Percentiles rank a stretch among this genome's conserved stretches.
phyloP scores from a whole-genome alignment of 2,329 filamentous ascomycete genomes.

The Sclerotinia sclerotiorum region DNA sequence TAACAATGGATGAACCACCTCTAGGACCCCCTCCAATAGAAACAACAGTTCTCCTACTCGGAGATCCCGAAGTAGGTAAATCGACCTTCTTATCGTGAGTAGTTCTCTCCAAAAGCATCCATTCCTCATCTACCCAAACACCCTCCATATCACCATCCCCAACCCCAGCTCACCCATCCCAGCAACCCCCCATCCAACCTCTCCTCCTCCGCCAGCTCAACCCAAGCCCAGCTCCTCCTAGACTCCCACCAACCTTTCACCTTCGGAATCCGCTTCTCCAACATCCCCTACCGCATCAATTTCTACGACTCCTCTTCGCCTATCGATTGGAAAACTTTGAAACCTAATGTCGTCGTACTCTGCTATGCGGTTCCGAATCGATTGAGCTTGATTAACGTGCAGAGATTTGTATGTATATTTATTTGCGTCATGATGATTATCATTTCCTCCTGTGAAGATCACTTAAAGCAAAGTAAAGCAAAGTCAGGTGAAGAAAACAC shows the following conservation, averaged over 20 bases:
- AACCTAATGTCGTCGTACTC: slow-evolving; percentile 57
- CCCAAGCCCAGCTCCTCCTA: slow-evolving; percentile 46
- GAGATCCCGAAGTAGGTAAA: slow-evolving; percentile 60
- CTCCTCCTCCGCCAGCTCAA: slow-evolving; percentile 37
- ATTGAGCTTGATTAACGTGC: slow-evolving; percentile 57
- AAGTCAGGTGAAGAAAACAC: neutral
- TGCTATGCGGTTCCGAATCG: slow-evolving; percentile 63
- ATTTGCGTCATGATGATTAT: neutral
- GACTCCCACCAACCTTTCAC: slow-evolving; percentile 62
- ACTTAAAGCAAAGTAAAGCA: neutral
- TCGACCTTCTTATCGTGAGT: slow-evolving; percentile 62
- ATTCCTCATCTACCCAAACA: neutral
- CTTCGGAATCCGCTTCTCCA: slow-evolving; percentile 53
- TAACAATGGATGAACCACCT: slow-evolving; percentile 38
- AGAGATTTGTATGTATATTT: slow-evolving; percentile 50
- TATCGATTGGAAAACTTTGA: slow-evolving; percentile 58
- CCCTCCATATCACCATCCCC: neutral
- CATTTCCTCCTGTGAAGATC: neutral
- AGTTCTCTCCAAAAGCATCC: slow-evolving; percentile 37
- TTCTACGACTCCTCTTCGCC: slow-evolving; percentile 61
- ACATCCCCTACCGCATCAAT: slow-evolving; percentile 52
- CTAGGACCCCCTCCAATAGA: slow-evolving; percentile 39
- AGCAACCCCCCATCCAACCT: slow-evolving; percentile 37
- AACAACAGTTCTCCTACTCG: slow-evolving; percentile 57
- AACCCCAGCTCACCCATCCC: slow-evolving; percentile 34